Evolutionary conservation across 148 eudicot species (phyloP).

Genomic region (Limonium bicolor): DNA sequence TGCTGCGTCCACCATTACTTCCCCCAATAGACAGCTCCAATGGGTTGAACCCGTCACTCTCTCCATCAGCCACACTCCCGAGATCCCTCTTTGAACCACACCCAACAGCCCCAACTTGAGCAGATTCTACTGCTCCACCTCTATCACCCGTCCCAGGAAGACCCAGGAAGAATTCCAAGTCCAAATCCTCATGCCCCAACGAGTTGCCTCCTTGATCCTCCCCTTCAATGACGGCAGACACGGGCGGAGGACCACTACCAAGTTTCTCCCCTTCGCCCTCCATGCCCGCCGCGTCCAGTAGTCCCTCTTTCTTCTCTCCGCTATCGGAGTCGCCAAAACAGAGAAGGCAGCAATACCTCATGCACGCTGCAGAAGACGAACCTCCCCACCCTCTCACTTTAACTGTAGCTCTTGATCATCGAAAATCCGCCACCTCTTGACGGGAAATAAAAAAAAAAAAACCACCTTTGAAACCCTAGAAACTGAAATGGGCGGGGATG

Average conservation of each 20-base stretch:
- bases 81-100: constrained; percentile 22
- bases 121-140: constrained; percentile 1
- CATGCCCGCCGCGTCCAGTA: constrained; percentile 2
- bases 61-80: constrained; percentile 17
- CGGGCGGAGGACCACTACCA: constrained; percentile 4
- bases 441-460: too few relatives aligned
- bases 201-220: constrained; percentile 1
- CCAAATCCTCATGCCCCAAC: constrained; percentile 9
- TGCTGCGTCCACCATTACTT: constrained; percentile 10
- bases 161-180: constrained; percentile 18
- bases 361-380: constrained; percentile 15
- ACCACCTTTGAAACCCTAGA: too few relatives aligned
- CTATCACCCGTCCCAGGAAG: constrained; percentile 5
- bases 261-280: constrained; percentile 11
- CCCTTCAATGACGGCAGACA: constrained; percentile 9
- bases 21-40: constrained; percentile 21
- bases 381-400: constrained; percentile 1
- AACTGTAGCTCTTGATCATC: constrained; percentile 22
- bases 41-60: constrained; percentile 10
- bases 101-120: neutral
- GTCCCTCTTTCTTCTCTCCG: neutral
- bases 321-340: constrained; percentile 19
- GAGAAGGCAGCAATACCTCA: constrained; percentile 48
- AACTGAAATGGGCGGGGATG: too few relatives aligned
- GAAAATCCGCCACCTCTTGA: too few relatives aligned